Evolutionary conservation across 176 grass and related monocot species (phyloP).

Genomic region (Triticum dicoccoides): DNA sequence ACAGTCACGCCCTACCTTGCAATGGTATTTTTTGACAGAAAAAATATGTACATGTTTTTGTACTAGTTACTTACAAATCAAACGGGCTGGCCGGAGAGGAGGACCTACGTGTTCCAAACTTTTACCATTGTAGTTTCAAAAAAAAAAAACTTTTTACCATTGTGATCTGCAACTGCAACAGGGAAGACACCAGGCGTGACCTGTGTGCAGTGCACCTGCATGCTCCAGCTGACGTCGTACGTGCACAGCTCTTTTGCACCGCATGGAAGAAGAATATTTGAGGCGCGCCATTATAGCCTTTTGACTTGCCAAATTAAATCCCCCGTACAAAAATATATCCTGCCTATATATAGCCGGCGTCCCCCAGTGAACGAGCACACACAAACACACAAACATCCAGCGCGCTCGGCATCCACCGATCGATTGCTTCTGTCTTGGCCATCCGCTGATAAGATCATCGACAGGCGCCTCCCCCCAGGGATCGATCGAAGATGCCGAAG

Average conservation of each 20-base stretch:
- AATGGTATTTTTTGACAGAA: background rate
- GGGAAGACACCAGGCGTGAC: background rate
- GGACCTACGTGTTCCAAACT: background rate
- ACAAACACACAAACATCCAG: background rate
- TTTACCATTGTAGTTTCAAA: background rate
- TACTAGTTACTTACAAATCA: background rate
- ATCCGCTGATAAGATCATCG: background rate
- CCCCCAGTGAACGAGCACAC: background rate
- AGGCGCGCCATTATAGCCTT: background rate
- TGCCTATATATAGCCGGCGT: conserved; percentile 9
- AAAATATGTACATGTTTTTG: background rate
- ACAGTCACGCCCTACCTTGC: too few relatives aligned
- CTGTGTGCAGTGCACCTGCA: background rate
- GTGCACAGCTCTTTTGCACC: background rate
- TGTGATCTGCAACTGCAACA: background rate
- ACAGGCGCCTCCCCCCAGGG: background rate
- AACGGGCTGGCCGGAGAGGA: too few relatives aligned
- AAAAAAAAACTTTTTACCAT: background rate
- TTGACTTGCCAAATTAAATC: background rate
- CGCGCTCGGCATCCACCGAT: background rate
- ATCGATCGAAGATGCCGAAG: conserved; percentile 58
- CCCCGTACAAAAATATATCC: background rate
- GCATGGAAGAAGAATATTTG: background rate
- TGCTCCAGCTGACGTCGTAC: conserved; percentile 9
- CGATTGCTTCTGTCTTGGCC: background rate